phyloP scores from a whole-genome alignment of 208 protist genomes.

The Spongospora subterranea region DNA sequence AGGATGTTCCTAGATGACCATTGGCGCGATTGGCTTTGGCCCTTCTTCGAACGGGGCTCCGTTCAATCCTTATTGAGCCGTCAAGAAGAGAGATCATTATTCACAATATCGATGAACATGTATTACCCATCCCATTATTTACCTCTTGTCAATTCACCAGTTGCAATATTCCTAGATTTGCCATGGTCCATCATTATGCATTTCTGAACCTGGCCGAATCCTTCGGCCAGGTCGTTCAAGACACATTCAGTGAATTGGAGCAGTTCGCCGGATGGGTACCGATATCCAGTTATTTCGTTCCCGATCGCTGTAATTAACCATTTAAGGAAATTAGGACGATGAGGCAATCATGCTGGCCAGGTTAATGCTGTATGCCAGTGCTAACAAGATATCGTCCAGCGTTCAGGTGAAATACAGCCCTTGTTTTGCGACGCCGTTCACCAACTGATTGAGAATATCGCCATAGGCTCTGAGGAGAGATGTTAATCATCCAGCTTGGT shows the following conservation, averaged over 20 bases:
- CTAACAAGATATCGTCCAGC: slow-evolving; percentile 9
- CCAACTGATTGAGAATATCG: too few relatives aligned
- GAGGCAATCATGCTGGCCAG: slow-evolving; percentile 34
- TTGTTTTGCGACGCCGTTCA: too few relatives aligned
- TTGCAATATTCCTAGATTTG: not conserved
- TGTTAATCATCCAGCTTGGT: not conserved
- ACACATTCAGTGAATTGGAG: slow-evolving; percentile 29
- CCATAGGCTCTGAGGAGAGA: not conserved
- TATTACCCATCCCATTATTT: not conserved
- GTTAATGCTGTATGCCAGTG: slow-evolving; percentile 45
- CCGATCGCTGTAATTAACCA: not conserved
- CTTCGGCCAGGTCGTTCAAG: slow-evolving; percentile 8
- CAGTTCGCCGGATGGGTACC: slow-evolving; percentile 41
- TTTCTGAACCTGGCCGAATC: not conserved
- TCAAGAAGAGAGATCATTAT: slow-evolving; percentile 4
- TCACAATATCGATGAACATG: slow-evolving; percentile 31
- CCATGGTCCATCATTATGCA: slow-evolving; percentile 7
- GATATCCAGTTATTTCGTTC: not conserved
- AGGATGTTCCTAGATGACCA: slow-evolving; percentile 33
- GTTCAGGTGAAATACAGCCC: not conserved
- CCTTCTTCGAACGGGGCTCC: slow-evolving; percentile 20
- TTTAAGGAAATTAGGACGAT: slow-evolving; percentile 40
- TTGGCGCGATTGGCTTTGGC: slow-evolving; percentile 40
- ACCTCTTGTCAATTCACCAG: not conserved
- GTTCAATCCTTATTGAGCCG: not conserved